Conservation (phyloP, 495 filamentous ascomycete genomes). For the Viridothelium virens region DNA sequence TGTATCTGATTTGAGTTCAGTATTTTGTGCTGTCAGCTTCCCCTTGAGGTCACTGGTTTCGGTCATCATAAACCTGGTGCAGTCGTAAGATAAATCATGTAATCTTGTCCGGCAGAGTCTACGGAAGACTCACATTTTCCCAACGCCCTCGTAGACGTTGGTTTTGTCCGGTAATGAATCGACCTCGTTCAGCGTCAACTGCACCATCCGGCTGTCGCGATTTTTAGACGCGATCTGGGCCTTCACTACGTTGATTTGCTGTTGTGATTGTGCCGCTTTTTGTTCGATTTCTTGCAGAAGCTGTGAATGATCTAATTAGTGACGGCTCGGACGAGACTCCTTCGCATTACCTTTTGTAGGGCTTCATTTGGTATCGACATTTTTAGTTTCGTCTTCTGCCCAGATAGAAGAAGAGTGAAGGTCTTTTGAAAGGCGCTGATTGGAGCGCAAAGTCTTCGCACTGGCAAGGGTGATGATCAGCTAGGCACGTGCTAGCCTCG, state of each 20-base stretch:
- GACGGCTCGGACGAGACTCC: background rate
- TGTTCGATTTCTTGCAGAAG: constrained; percentile 90
- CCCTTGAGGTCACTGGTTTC: constrained; percentile 65
- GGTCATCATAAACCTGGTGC: constrained; percentile 71
- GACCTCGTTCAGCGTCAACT: constrained; percentile 80
- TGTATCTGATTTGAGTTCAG: constrained; percentile 68
- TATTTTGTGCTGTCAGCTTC: constrained; percentile 65
- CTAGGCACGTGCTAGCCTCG: background rate
- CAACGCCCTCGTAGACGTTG: constrained; percentile 85
- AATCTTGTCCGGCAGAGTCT: background rate
- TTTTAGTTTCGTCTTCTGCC: constrained; percentile 20
- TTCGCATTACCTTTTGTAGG: constrained; percentile 66
- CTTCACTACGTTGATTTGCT: constrained; percentile 82
- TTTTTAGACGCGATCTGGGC: constrained; percentile 80
- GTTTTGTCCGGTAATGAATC: constrained; percentile 68
- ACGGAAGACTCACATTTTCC: constrained; percentile 70
- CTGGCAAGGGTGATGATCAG: too few species aligned
- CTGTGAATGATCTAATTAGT: constrained; percentile 39
- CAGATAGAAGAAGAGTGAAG: background rate
- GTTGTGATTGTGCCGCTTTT: constrained; percentile 76
- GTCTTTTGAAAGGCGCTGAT: background rate
- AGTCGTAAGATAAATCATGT: background rate
- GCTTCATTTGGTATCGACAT: constrained; percentile 98
- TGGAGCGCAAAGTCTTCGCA: background rate
- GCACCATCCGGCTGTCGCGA: constrained; percentile 78